Conservation (phyloP, 2,329 filamentous ascomycete genomes). For the Neospermospora avenae region DNA sequence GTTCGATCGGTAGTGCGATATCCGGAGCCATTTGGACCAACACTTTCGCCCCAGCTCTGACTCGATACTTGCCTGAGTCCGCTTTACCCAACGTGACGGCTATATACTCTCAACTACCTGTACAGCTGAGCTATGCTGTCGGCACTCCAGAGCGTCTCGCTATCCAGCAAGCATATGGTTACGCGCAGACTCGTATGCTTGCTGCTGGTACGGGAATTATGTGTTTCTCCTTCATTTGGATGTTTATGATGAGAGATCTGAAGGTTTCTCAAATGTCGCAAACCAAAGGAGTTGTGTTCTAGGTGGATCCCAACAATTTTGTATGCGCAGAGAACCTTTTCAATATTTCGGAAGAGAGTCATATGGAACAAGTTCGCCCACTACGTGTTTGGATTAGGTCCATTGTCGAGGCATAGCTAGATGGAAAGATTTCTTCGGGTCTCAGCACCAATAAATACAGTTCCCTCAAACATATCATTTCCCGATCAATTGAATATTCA, state of each 20-base stretch:
- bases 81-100: background rate
- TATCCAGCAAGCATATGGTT: conserved; percentile 54
- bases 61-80: conserved; percentile 42
- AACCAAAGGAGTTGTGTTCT: conserved; percentile 18
- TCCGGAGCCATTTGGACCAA: conserved; percentile 63
- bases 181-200: conserved; percentile 43
- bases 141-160: conserved; percentile 48
- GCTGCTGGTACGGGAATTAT: conserved; percentile 34
- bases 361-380: no score
- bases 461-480: no score
- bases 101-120: conserved; percentile 51
- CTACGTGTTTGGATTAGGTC: no score
- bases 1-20: conserved; percentile 56
- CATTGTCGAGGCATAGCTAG: no score
- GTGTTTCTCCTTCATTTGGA: conserved; percentile 4
- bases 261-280: conserved; percentile 14
- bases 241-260: conserved; percentile 11
- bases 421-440: no score
- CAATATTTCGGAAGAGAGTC: background rate
- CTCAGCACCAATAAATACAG: no score
- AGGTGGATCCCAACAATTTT: background rate
- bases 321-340: background rate
- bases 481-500: no score
- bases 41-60: conserved; percentile 41
- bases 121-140: conserved; percentile 49